Evolutionary conservation across 2,329 filamentous ascomycete genomes (phyloP).

Genomic region (Alternaria triticina): DNA sequence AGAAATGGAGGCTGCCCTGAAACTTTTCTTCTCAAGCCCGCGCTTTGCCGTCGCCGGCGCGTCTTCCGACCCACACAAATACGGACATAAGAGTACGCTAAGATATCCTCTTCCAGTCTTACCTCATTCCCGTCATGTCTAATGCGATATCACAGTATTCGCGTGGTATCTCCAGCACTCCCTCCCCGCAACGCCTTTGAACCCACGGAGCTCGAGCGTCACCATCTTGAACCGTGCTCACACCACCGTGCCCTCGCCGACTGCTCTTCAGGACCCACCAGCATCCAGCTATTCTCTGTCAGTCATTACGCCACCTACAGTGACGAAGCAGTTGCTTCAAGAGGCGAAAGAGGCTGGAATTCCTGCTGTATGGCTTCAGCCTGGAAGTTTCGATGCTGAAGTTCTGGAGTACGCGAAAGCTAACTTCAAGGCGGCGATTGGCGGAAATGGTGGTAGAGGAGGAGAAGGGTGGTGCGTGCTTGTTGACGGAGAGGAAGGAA

Average conservation of each 20-base stretch:
- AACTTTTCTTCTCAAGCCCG: slow-evolving; percentile 79
- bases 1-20: slow-evolving; percentile 72
- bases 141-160: slow-evolving; percentile 67
- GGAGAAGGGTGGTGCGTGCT: slow-evolving; percentile 51
- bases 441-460: slow-evolving; percentile 50
- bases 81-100: slow-evolving; percentile 79
- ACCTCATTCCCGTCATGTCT: neutral
- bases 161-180: slow-evolving; percentile 83
- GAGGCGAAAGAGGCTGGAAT: slow-evolving; percentile 77
- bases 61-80: slow-evolving; percentile 82
- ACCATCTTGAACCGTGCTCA: slow-evolving; percentile 65
- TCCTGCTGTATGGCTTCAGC: slow-evolving; percentile 72
- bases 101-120: neutral
- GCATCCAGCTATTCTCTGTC: slow-evolving; percentile 72
- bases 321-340: slow-evolving; percentile 75
- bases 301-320: slow-evolving; percentile 83
- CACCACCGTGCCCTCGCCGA: slow-evolving; percentile 69
- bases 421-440: slow-evolving; percentile 73
- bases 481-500: slow-evolving; percentile 49
- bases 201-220: slow-evolving; percentile 73
- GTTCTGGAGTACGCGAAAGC: slow-evolving; percentile 72
- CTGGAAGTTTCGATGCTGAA: slow-evolving; percentile 81
- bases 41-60: slow-evolving; percentile 90
- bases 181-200: slow-evolving; percentile 82
- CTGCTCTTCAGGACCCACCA: slow-evolving; percentile 62